Evolutionary conservation across 73 alveolate genomes (phyloP).

Genomic region (Blepharisma stoltei): DNA sequence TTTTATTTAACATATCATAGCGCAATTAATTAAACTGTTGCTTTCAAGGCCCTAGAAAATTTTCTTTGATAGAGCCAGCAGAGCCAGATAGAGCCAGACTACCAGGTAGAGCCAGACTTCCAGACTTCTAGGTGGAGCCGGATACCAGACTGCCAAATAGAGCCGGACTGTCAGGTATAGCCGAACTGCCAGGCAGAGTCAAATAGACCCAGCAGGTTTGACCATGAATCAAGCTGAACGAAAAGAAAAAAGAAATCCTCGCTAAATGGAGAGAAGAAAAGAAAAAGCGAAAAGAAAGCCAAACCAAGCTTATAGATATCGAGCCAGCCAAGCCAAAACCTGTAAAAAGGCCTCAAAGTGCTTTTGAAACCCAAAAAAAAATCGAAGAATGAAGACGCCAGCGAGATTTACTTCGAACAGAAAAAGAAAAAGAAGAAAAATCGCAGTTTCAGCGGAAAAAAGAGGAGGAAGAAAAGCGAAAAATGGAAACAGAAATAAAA

Average conservation of each 20-base stretch:
- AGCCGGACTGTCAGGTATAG: too few relatives aligned
- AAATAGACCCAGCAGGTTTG: too few relatives aligned
- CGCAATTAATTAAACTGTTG: too few relatives aligned
- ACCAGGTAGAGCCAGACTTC: too few relatives aligned
- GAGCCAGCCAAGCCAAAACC: neutral
- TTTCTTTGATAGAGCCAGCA: too few relatives aligned
- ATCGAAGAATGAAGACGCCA: slow-evolving; percentile 25
- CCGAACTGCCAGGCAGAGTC: too few relatives aligned
- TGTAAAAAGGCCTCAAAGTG: slow-evolving; percentile 22
- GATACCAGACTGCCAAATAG: too few relatives aligned
- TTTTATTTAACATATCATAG: too few relatives aligned
- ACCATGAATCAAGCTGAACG: neutral
- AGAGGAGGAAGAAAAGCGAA: neutral
- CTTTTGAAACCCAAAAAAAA: slow-evolving; percentile 14
- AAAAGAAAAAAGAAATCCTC: slow-evolving; percentile 31
- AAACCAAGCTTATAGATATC: neutral
- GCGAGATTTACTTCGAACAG: neutral
- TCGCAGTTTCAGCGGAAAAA: neutral
- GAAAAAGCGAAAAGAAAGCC: neutral
- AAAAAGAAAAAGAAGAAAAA: slow-evolving; percentile 15
- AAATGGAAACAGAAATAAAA: slow-evolving; percentile 16
- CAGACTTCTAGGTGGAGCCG: too few relatives aligned
- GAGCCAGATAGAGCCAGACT: too few relatives aligned
- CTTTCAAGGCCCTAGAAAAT: too few relatives aligned
- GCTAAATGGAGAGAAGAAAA: slow-evolving; percentile 28